Conservation (phyloP, 2,329 filamentous ascomycete genomes). For the Pseudogymnoascus sp. region DNA sequence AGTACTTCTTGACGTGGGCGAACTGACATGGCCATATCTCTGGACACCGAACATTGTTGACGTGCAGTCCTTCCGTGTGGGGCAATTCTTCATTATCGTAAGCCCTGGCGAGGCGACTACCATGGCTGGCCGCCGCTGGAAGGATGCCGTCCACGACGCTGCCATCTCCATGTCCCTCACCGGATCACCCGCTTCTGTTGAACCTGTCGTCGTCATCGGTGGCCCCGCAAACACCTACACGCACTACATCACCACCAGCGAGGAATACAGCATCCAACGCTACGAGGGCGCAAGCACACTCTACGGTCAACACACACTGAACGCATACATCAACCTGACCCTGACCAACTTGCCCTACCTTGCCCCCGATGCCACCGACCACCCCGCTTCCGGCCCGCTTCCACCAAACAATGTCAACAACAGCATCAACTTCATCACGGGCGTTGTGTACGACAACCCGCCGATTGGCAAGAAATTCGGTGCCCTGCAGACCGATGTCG, state of each 20-base stretch:
- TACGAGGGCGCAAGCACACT: conserved; percentile 95
- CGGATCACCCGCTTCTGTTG: conserved; percentile 31
- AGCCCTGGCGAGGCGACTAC: conserved; percentile 84
- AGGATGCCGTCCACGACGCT: conserved; percentile 56
- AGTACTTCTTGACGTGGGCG: conserved; percentile 80
- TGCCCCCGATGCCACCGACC: conserved; percentile 37
- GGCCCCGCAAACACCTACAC: conserved; percentile 88
- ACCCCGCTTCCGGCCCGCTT: conserved; percentile 46
- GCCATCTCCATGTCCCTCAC: conserved; percentile 35
- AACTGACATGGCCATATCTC: conserved; percentile 67
- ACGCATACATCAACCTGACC: conserved; percentile 82
- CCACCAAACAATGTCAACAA: conserved; percentile 72
- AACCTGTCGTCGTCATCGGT: conserved; percentile 74
- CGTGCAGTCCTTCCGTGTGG: conserved; percentile 75
- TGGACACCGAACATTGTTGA: conserved; percentile 93
- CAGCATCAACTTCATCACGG: conserved; percentile 74
- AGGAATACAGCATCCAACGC: conserved; percentile 77
- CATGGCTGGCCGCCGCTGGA: conserved; percentile 88
- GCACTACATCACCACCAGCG: conserved; percentile 66
- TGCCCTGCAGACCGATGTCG: conserved; percentile 49
- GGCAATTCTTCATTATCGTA: conserved; percentile 76
- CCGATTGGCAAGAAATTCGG: conserved; percentile 65
- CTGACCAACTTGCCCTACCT: conserved; percentile 65
- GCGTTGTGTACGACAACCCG: conserved; percentile 66
- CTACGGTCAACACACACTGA: conserved; percentile 73